phyloP scores from a whole-genome alignment of 2,329 filamentous ascomycete species.

The Fusarium pseudocircinatum region DNA sequence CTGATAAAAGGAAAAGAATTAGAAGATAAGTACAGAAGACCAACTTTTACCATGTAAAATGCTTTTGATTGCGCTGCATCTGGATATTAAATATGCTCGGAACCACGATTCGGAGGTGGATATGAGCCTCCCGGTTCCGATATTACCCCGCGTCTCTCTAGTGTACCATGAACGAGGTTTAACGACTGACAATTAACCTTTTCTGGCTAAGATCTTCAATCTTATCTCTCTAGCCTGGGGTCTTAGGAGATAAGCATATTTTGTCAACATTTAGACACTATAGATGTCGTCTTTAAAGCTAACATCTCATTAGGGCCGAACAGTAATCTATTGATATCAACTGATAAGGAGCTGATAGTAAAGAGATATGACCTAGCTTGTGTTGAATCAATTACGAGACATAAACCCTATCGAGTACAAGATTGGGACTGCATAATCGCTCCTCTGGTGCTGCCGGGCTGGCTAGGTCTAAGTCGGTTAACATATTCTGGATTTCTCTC shows the following conservation, averaged over 20 bases:
- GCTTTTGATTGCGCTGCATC: accelerated
- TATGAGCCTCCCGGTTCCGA: too few species aligned
- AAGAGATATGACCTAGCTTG: neutral
- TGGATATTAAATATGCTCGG: neutral
- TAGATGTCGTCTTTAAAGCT: neutral
- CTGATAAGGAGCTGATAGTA: neutral
- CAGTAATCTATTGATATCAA: neutral
- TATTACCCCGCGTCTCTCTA: neutral
- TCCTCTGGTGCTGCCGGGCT: neutral
- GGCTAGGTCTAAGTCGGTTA: too few species aligned
- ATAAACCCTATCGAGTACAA: neutral
- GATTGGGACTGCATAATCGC: neutral
- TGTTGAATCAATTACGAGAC: neutral
- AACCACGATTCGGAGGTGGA: neutral
- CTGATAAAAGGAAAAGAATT: too few species aligned
- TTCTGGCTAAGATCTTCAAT: neutral
- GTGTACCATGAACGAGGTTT: accelerated
- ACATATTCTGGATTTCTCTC: neutral
- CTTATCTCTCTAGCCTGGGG: neutral
- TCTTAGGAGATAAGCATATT: neutral
- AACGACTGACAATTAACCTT: neutral
- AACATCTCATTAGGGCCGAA: too few species aligned
- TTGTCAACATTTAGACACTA: accelerated
- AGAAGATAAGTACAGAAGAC: accelerated
- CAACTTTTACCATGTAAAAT: accelerated